phyloP scores from a whole-genome alignment of 306 rosid species.

The Myrica gale region DNA sequence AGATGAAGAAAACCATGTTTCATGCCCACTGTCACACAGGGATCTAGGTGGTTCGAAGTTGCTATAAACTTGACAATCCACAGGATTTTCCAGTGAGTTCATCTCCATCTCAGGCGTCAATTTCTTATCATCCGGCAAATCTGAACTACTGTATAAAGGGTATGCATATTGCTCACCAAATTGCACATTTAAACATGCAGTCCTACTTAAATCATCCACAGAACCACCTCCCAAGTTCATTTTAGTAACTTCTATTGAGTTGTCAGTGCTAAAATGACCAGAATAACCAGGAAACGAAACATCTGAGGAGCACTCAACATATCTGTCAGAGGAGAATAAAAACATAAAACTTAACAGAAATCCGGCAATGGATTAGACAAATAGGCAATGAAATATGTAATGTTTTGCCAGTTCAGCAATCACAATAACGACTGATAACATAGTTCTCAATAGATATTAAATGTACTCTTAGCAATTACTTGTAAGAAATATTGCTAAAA shows the following conservation, averaged over 20 bases:
- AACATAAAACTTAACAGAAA: conserved; percentile 1
- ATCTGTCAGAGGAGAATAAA: conserved; percentile 41
- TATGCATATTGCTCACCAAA: conserved; percentile 48
- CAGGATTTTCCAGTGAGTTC: conserved; percentile 35
- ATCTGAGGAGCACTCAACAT: conserved; percentile 53
- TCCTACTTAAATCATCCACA: conserved; percentile 49
- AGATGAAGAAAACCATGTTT: conserved; percentile 53
- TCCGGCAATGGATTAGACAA: conserved; percentile 12
- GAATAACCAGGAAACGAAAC: conserved; percentile 49
- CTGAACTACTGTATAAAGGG: conserved; percentile 35
- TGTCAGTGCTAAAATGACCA: conserved; percentile 38
- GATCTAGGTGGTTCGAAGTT: conserved; percentile 48
- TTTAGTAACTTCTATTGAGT: conserved; percentile 43
- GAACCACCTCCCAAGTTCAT: conserved; percentile 48
- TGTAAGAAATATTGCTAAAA: background rate
- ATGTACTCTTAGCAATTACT: background rate
- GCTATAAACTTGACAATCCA: conserved; percentile 53
- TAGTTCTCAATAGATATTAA: background rate
- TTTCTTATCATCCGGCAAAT: conserved; percentile 35
- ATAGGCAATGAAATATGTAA: background rate
- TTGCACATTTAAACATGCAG: conserved; percentile 45
- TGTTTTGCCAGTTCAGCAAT: background rate
- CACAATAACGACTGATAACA: background rate
- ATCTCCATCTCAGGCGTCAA: conserved; percentile 31
- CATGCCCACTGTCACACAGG: conserved; percentile 53